Base-by-base conservation (phyloP, 805 yeast species). In the Lachancea kluyveri region DNA sequence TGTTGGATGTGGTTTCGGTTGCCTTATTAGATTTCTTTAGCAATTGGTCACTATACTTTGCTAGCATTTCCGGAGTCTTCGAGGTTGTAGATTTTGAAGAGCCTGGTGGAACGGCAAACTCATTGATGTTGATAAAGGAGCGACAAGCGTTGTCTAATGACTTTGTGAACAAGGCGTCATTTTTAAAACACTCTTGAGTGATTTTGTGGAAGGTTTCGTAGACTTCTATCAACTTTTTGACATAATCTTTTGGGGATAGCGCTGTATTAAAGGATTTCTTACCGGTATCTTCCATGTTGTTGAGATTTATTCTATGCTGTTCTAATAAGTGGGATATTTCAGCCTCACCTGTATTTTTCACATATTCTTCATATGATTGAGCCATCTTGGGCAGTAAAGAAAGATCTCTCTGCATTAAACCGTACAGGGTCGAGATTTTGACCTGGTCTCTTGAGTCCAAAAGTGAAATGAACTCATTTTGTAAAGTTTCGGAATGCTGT, bases 131-230 rank as follows among this genome's bases (percentile, higher is more conserved):
- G 48, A 94, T 85, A 48, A 81, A 88, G 21, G 72, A 67, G 38
- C 82, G 77, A 46, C 95, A 90, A 2, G 96, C 96, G 43, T 73
- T 75, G 53, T 92, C 97, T 43, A 92, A 70, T 1, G 96, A 85
- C 52, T 81, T 83, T 34, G 82, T 82, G 64, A 92, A 83, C 13
- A 77, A 72, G 3, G 86, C 74, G 53, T 85, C 82, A 42, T 74
- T 74, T 37, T 71, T 75, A 54, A 90, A 57, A 42, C 61, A 51
- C 11, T 54, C 53, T 20, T 39, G 42, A 0, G 59, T 54, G 24
- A 57, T 55, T 4, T 36, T 36, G 22, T 45, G 46, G 59, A 77
- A 92, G 40, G 76, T 74, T 35, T 65, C 57, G 57, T 88, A 81
- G 16, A 87, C 79, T 23, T 66, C 65, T 22, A 92, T 70, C 35